These are phyloP conservation scores for Poronia punctata DNA, from an alignment of 495 filamentous ascomycete species.

Conservation along the genomic window DNA sequence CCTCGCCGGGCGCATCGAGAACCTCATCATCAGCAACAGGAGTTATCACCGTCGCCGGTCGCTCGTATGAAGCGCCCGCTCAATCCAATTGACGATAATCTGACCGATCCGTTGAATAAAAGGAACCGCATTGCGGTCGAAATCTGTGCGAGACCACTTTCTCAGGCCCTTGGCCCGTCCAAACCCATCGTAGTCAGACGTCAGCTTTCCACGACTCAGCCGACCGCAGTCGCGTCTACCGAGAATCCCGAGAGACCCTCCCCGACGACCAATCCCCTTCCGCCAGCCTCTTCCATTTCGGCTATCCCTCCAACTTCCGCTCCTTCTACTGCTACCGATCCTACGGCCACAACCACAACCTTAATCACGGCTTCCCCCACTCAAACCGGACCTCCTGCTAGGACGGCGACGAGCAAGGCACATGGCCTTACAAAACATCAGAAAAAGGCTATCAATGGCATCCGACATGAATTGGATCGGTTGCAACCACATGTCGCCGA, in stretches of 20 bases:
- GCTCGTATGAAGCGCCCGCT: conserved; percentile 28
- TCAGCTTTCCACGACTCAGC: conserved; percentile 14
- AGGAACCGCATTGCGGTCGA: conserved; percentile 32
- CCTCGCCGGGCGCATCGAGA: conserved; percentile 1
- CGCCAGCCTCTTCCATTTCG: conserved; percentile 11
- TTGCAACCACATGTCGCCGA: conserved; percentile 38
- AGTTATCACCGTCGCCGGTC: neutral
- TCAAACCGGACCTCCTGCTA: conserved; percentile 18
- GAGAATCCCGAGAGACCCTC: conserved; percentile 19
- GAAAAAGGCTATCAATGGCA: conserved; percentile 44
- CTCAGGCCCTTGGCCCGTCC: conserved; percentile 22
- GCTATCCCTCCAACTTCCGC: conserved; percentile 5
- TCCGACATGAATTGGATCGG: conserved; percentile 44
- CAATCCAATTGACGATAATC: conserved; percentile 23
- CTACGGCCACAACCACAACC: conserved; percentile 14
- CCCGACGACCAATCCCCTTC: conserved; percentile 18
- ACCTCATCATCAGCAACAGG: conserved; percentile 15
- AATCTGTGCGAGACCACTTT: conserved; percentile 24
- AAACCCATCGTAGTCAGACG: conserved; percentile 30
- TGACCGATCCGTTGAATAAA: conserved; percentile 18
- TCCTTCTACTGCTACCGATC: conserved; percentile 3
- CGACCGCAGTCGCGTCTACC: conserved; percentile 22
- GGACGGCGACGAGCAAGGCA: conserved; percentile 18
- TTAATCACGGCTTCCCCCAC: conserved; percentile 20
- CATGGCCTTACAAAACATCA: conserved; percentile 34